Base-by-base conservation (phyloP, 2,329 filamentous ascomycete genomes). In the Tothia fuscella region DNA sequence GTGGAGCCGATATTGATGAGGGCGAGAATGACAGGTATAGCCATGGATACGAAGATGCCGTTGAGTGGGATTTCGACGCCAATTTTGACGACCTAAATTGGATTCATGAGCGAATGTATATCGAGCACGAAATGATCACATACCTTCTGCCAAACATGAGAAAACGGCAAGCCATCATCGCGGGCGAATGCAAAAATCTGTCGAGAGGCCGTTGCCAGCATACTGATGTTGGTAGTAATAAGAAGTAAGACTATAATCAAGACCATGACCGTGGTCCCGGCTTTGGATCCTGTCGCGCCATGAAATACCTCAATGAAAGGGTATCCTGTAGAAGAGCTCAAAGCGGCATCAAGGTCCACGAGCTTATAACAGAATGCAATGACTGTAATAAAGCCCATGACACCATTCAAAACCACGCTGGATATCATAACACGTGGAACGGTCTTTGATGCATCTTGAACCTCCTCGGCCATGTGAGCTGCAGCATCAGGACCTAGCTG, bases 391-490 rank as follows among this genome's bases (percentile, higher is more conserved):
- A 46, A 46, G 13, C 30, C 44, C 19, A 46, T 12, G 3, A 33
- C 26, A 14, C 42, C 41, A 29, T 46, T 46, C n/a, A 45, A 17
- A 2, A 45, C 30, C 12, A 58, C 50, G 1, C 61, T 64, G 39
- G 53, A 55, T 12, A 66, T 54, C 61, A 66, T 65, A 19, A 59
- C 60, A 2, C 55, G 51, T 1, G 63, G 64, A n/a, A 61, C 50
- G 0, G 51, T 55, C 26, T 53, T 46, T 1, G 55, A 50, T 3
- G 58, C 58, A 35, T 60, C 54, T 3, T 52, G 45, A 4, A 60
- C 36, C 44, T 62, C 59, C 29, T 62, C 58, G 13, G 46, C 25
- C 45, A 47, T 47, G 29, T 47, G 45, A 3, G 45, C 38, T 5
- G 25, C 44, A 2, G 24, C 42, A 31, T 44, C 45, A 46, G 16